phyloP scores from a whole-genome alignment of 2,329 filamentous ascomycete genomes.

The Venturia nashicola region DNA sequence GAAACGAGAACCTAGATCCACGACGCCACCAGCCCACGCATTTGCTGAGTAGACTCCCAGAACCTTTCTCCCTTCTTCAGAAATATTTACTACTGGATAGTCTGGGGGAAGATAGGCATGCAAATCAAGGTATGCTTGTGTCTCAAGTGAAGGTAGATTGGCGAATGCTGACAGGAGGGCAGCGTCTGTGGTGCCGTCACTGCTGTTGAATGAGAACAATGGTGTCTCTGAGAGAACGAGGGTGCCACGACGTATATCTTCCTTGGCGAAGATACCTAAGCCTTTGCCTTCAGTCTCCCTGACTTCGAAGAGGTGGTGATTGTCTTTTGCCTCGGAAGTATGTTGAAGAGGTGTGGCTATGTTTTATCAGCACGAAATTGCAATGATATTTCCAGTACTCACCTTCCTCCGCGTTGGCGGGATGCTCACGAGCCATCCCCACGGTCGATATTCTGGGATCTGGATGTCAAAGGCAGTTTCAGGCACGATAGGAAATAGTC shows the following conservation, averaged over 20 bases:
- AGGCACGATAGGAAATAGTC: background rate
- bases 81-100: background rate
- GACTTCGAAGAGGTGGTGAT: conserved; percentile 12
- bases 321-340: background rate
- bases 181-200: background rate
- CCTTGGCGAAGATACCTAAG: background rate
- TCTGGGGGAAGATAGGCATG: background rate
- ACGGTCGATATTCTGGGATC: background rate
- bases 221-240: conserved; percentile 4
- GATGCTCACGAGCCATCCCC: background rate
- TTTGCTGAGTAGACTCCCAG: conserved; percentile 7
- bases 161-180: background rate
- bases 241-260: background rate
- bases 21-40: conserved; percentile 6
- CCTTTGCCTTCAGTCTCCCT: background rate
- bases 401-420: background rate
- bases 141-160: background rate
- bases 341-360: background rate
- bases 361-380: background rate
- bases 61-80: conserved; percentile 2
- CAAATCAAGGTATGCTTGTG: background rate
- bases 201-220: background rate
- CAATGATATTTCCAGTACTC: background rate
- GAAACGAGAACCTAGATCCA: conserved; percentile 6
- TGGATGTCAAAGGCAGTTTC: background rate